Conservation (phyloP, 2,329 filamentous ascomycete genomes). For the Colletotrichum sp. region DNA sequence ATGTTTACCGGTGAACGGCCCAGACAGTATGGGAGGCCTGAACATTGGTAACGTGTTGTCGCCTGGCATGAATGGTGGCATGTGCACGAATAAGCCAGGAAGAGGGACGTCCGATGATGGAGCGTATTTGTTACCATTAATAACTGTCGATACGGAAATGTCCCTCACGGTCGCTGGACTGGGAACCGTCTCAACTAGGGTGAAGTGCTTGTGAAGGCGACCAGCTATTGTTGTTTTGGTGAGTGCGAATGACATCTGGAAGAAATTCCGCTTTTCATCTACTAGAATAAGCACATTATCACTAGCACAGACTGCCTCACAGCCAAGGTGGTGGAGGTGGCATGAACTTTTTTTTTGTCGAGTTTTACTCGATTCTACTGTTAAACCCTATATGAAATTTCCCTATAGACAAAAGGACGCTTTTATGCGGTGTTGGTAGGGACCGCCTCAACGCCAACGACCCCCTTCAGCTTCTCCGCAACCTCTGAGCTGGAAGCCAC, state of each 20-base stretch:
- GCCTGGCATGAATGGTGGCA: not conserved
- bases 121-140: accelerated
- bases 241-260: not conserved
- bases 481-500: not conserved
- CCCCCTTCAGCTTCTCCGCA: not conserved
- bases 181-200: not conserved
- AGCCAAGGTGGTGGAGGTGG: not conserved
- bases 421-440: not conserved
- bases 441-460: not conserved
- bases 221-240: too few species aligned
- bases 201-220: too few species aligned
- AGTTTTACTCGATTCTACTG: not conserved
- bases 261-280: accelerated
- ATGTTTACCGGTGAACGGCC: not conserved
- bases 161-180: too few species aligned
- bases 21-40: not conserved
- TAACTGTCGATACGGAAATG: accelerated
- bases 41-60: not conserved
- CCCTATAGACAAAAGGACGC: not conserved
- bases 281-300: not conserved
- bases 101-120: not conserved
- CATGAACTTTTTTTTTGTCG: not conserved
- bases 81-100: not conserved
- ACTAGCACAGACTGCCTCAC: not conserved
- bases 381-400: not conserved